A percentile compares a stretch with the other conserved stretches of the same genome.
Evolutionary conservation across 768 basidiomycete species (phyloP).

Genomic region (Podaxis pistillaris): DNA sequence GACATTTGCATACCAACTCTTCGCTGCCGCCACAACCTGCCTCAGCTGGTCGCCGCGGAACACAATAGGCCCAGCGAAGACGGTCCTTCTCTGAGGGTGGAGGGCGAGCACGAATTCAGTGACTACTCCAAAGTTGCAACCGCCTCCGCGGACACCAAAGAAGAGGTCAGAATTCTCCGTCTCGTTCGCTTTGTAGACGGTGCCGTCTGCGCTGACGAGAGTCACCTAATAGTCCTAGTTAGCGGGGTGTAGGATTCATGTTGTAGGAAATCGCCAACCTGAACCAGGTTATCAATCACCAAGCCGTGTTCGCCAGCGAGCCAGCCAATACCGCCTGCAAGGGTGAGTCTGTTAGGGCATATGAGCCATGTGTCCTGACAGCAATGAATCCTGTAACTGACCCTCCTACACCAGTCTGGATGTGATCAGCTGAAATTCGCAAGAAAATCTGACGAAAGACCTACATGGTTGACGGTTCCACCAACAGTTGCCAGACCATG

Average conservation of each 20-base stretch:
- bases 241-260: too few species aligned
- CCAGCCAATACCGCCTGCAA: conserved; percentile 55
- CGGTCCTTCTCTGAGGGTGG: conserved; percentile 47
- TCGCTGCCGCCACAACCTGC: conserved; percentile 28
- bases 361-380: too few species aligned
- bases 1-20: conserved; percentile 37
- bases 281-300: conserved; percentile 44
- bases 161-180: conserved; percentile 44
- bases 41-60: conserved; percentile 31
- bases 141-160: conserved; percentile 53
- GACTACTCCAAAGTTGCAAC: conserved; percentile 58
- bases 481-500: conserved; percentile 47
- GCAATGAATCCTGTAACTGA: conserved; percentile 19
- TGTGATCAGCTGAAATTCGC: background rate
- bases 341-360: too few species aligned
- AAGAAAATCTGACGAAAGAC: conserved; percentile 14
- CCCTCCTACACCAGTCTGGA: conserved; percentile 52
- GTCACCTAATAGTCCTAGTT: conserved; percentile 33
- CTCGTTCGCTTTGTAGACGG: conserved; percentile 34
- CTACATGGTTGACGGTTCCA: conserved; percentile 48
- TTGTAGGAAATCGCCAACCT: conserved; percentile 22
- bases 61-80: conserved; percentile 43
- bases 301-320: conserved; percentile 44
- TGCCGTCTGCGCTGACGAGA: conserved; percentile 45
- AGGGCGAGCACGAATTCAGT: conserved; percentile 50